Evolutionary conservation across 768 basidiomycete genomes (phyloP).

Genomic region (Hericium coralloides): DNA sequence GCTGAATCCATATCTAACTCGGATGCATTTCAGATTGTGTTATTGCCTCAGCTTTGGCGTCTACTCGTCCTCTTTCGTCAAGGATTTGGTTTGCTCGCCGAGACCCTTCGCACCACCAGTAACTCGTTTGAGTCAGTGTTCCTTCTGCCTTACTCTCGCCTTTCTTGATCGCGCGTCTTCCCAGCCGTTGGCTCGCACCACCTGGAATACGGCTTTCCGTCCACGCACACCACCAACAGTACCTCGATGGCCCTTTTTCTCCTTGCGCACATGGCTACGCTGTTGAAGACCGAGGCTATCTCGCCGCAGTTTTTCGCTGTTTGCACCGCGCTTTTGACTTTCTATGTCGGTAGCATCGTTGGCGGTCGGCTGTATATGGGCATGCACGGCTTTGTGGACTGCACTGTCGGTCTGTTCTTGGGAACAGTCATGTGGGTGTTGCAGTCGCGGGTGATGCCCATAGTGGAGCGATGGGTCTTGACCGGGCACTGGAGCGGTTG

Average conservation of each 20-base stretch:
- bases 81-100: constrained; percentile 86
- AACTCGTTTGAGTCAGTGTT: constrained; percentile 67
- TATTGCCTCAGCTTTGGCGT: constrained; percentile 71
- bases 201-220: constrained; percentile 92
- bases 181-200: constrained; percentile 73
- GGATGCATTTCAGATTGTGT: constrained; percentile 39
- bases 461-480: constrained; percentile 35
- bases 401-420: constrained; percentile 49
- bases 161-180: not conserved
- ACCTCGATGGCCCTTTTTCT: constrained; percentile 85
- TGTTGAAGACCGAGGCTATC: constrained; percentile 32
- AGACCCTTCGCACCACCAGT: constrained; percentile 89
- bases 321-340: constrained; percentile 31
- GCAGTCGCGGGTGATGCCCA: constrained; percentile 26
- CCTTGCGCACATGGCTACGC: constrained; percentile 47
- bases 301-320: constrained; percentile 37
- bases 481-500: constrained; percentile 28
- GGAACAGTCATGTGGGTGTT: constrained; percentile 58
- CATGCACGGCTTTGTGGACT: constrained; percentile 85
- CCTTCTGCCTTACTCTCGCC: not conserved
- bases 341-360: constrained; percentile 66
- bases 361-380: constrained; percentile 78
- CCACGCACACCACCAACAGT: constrained; percentile 89
- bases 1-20: not conserved
- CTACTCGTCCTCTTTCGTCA: constrained; percentile 79